Base-by-base conservation (phyloP, 2,329 filamentous ascomycete species). In the Penicillium sp. region DNA sequence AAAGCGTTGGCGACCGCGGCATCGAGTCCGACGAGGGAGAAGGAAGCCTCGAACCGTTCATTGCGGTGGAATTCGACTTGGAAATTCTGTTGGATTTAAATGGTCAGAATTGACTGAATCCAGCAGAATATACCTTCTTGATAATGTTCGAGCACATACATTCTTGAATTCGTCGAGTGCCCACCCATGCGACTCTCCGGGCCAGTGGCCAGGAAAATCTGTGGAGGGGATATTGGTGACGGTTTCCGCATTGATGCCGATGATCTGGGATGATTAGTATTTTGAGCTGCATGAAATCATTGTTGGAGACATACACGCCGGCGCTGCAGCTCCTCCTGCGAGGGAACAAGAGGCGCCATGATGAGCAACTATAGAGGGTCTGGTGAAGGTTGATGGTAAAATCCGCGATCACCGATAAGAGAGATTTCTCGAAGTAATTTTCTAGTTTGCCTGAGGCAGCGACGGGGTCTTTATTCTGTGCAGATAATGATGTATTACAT, bases 1-100 rank as follows among this genome's bases (percentile, higher is more conserved):
- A 97, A 96, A 70, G 95, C 94, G 75, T 99, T 99, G 70, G 94
- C 91, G 72, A 99, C 87, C 53, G 91, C 88, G 69, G 94, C 92
- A 73, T 99, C 94, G 68, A 97, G 79, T 66, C 93, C 92, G 68
- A 96, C 84, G 62, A 99, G 86, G 34, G 92, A 97, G 80, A 99
- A 99, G 55, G 88, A 88, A 43, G 91, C 81, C 69, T 96, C 87
- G 71, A 86, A 84, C 58, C 83, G 83, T 48, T 89, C 83, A 74
- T 95, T 94, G 65, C 90, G 82, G 83, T 97, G 91, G 74, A 96
- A 96, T 64, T 89, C 75, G 70, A 99, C 83, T 59, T 82, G 79
- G 73, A 96, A 87, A 65, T 80, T 84, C 72, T 87, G 70, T n/a
- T 45, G n/a, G 39, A 33, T 25, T 23, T 31, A 45, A 46, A 51